Percentiles rank a stretch among this genome's conserved stretches.
phyloP scores from a whole-genome alignment of 2,329 filamentous ascomycete genomes.

The Aspergillus sp. region DNA sequence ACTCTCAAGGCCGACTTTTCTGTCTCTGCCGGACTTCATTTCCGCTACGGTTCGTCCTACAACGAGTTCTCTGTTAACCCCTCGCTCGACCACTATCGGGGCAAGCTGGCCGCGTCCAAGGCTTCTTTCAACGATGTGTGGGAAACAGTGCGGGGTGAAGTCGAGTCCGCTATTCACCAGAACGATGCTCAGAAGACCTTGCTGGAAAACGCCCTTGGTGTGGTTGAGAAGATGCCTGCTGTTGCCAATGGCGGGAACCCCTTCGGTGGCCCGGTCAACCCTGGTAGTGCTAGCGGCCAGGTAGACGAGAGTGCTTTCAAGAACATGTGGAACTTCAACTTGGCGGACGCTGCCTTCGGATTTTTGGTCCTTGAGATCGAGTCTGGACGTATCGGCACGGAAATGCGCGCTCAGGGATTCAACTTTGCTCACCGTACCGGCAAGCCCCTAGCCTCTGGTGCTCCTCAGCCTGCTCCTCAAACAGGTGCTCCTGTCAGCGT shows the following conservation, averaged over 20 bases:
- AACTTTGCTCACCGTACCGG: conserved; percentile 95
- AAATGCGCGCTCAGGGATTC: conserved; percentile 98
- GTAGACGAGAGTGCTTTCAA: conserved; percentile 99
- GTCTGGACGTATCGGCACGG: conserved; percentile 91
- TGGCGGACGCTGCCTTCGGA: conserved; percentile 95
- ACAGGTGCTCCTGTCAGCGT: conserved; percentile 31
- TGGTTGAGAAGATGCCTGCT: conserved; percentile 97
- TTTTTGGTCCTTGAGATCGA: conserved; percentile 95
- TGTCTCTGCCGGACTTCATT: conserved; percentile 94
- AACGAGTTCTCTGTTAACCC: conserved; percentile 99
- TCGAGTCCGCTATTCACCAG: conserved; percentile 88
- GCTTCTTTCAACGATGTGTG: conserved; percentile 99
- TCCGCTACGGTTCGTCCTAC: conserved; percentile 98
- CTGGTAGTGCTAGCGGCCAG: conserved; percentile 71
- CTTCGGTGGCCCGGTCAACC: conserved; percentile 81
- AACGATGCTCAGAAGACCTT: conserved; percentile 94
- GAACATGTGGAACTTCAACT: conserved; percentile 99
- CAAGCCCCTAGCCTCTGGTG: conserved; percentile 60
- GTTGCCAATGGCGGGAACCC: conserved; percentile 95
- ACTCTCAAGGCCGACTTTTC: conserved; percentile 98
- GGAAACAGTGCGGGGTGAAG: conserved; percentile 96
- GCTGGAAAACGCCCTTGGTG: conserved; percentile 82
- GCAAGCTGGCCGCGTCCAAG: conserved; percentile 96
- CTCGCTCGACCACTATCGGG: conserved; percentile 95
- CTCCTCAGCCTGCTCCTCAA: conserved; percentile 22